Base-by-base conservation (phyloP, 495 filamentous ascomycete genomes). In the Amphirosellinia nigrospora region DNA sequence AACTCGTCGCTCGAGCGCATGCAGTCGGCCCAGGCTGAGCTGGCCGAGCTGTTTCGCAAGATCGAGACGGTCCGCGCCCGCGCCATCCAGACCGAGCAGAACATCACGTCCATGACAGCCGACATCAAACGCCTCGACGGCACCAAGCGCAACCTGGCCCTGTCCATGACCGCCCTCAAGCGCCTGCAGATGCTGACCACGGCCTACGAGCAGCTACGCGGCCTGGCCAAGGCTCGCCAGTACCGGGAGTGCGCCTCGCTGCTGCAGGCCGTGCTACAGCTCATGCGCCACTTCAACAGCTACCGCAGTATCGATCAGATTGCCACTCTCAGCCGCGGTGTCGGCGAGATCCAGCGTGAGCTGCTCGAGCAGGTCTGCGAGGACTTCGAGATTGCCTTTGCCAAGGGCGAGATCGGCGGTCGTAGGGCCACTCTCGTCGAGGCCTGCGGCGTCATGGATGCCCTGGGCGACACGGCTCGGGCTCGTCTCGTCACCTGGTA, bases 221-320 rank as follows among this genome's bases (percentile, higher is more conserved):
- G 89, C 39, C 85, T 97, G 64, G 91, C 92, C 70, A 93, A 91
- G 76, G 90, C 91, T 30, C 85, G 94, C 71, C 96, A 99, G 80
- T 99, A 99, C 79, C 87, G 93, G 69, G 96, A 99, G 82, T 99
- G 96, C 77, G 93, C 96, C 43, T 94, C 96, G 75, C 84, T 99
- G 63, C 87, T 99, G 64, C 93, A 97, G 79, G 96, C 96, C 5
- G 96, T 99, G 46, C 89, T 98, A 70, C 96, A 99, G 86, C 89
- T 99, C 38, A 97, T 98, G 94, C 92, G 92, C 67, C 94, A 99
- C 82, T 99, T 99, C 87, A 97, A 97, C 79, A 96, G 93, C 76
- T 98, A 98, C 78, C 87, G 96, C 67, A 96, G 93, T 67, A 98
- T 99, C 50, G 94, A 98, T 77, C 96, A 99, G 84, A 98, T 99